These are phyloP conservation scores for Andrographis paniculata DNA, from an alignment of 305 asterid species.

Conservation along the genomic window DNA sequence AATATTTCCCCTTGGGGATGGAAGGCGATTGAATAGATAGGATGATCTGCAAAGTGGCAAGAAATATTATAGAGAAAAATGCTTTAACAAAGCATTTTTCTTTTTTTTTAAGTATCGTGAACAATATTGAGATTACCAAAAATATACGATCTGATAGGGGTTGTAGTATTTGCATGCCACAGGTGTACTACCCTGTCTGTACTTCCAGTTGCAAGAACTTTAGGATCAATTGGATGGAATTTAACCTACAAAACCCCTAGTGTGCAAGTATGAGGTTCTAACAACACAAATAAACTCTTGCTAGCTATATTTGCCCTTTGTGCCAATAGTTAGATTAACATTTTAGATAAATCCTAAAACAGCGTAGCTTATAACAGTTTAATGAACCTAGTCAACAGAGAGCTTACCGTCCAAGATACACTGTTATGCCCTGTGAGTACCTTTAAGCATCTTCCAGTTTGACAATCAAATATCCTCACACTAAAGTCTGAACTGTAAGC, in stretches of 20 bases:
- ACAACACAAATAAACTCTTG: neutral
- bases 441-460: constrained; percentile 83
- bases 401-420: constrained; percentile 98
- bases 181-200: constrained; percentile 93
- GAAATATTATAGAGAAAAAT: constrained; percentile 15
- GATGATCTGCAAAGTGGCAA: constrained; percentile 58
- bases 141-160: constrained; percentile 86
- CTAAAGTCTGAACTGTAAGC: constrained; percentile 91
- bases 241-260: constrained; percentile 61
- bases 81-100: constrained; percentile 15
- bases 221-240: constrained; percentile 85
- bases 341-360: too few relatives aligned
- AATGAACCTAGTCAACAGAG: constrained; percentile 18
- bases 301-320: too few relatives aligned
- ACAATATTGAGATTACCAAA: constrained; percentile 63
- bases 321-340: too few relatives aligned
- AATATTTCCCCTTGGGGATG: constrained; percentile 91
- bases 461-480: constrained; percentile 87
- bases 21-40: constrained; percentile 95
- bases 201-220: constrained; percentile 95
- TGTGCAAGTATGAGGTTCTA: constrained; percentile 13
- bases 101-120: too few relatives aligned
- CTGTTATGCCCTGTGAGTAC: constrained; percentile 96
- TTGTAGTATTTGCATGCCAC: constrained; percentile 84
- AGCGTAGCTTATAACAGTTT: too few relatives aligned